Conservation (phyloP, 2,329 filamentous ascomycete genomes). For the Talaromyces pinophilus region DNA sequence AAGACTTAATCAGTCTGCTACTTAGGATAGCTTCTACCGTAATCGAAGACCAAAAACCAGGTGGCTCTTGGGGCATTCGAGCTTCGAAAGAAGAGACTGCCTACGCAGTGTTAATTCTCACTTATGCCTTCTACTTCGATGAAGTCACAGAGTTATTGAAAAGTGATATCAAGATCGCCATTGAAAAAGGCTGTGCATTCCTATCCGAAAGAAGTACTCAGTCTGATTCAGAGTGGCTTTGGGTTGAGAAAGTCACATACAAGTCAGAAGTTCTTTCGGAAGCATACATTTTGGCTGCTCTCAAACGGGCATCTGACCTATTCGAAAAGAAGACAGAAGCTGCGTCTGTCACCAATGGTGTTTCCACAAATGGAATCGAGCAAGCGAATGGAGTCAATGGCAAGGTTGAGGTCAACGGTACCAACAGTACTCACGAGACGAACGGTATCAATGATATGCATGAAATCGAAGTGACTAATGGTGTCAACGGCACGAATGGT, state of each 20-base stretch:
- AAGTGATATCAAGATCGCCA: background rate
- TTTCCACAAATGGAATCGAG: background rate
- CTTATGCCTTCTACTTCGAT: constrained; percentile 17
- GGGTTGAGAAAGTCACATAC: constrained; percentile 31
- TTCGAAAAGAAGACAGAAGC: background rate
- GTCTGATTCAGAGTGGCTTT: constrained; percentile 25
- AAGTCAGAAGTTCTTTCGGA: constrained; percentile 28
- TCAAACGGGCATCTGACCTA: constrained; percentile 18
- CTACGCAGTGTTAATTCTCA: constrained; percentile 26
- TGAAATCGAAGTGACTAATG: background rate
- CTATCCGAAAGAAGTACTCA: background rate
- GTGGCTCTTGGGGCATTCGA: constrained; percentile 26
- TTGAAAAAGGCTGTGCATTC: background rate
- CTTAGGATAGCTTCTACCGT: constrained; percentile 10
- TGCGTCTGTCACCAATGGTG: background rate
- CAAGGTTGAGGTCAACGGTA: background rate
- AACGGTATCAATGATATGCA: background rate
- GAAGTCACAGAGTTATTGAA: background rate
- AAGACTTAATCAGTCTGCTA: constrained; percentile 16
- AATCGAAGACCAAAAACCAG: constrained; percentile 21
- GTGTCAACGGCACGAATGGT: background rate
- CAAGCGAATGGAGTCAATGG: background rate
- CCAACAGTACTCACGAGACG: background rate
- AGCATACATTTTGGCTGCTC: constrained; percentile 34
- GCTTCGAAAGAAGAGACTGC: constrained; percentile 28